Percentiles rank a stretch among this genome's conserved stretches.
Evolutionary conservation across 2,329 filamentous ascomycete species (phyloP).

Genomic region (Phialemoniopsis sp.): DNA sequence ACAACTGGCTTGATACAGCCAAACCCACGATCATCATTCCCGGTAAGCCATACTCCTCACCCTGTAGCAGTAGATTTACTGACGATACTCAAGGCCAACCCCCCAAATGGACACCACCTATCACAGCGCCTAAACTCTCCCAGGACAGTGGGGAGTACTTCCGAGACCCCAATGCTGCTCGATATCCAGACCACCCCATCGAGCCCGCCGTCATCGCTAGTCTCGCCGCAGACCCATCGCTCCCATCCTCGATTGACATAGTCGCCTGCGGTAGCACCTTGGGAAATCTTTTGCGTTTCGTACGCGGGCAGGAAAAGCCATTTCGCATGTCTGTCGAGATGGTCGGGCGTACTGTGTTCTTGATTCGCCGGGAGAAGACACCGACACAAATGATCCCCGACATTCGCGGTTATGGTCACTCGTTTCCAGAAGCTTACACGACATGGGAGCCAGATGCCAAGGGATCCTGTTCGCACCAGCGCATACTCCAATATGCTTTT

Average conservation of each 20-base stretch:
- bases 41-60: constrained; percentile 14
- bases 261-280: constrained; percentile 58
- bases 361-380: constrained; percentile 58
- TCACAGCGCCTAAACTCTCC: constrained; percentile 21
- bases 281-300: constrained; percentile 57
- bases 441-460: constrained; percentile 52
- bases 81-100: constrained; percentile 31
- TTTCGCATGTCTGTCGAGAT: constrained; percentile 58
- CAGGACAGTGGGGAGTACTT: constrained; percentile 46
- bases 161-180: constrained; percentile 50
- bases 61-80: background rate
- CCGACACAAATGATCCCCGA: constrained; percentile 50
- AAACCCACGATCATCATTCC: constrained; percentile 23
- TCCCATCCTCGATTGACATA: constrained; percentile 41
- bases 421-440: constrained; percentile 64
- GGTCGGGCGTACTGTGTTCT: constrained; percentile 54
- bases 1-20: constrained; percentile 26
- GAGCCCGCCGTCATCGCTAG: constrained; percentile 40
- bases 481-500: constrained; percentile 55
- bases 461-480: constrained; percentile 57
- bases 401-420: constrained; percentile 60
- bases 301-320: constrained; percentile 31
- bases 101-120: constrained; percentile 42
- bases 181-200: constrained; percentile 42
- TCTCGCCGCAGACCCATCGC: constrained; percentile 28